Evolutionary conservation across 78 protist genomes (phyloP).

Genomic region (Dictyostelium purpureum): DNA sequence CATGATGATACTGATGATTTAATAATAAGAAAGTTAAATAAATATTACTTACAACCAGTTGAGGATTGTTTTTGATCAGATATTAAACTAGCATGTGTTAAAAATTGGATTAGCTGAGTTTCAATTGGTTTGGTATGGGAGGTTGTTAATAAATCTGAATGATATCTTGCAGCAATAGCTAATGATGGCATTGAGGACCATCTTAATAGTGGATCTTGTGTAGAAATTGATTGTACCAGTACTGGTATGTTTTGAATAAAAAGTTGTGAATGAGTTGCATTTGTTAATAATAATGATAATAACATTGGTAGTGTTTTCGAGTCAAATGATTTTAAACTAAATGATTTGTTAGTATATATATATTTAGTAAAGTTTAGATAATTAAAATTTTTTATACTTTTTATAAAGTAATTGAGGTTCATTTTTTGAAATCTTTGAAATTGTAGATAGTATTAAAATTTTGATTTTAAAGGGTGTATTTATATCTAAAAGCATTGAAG

Average conservation of each 20-base stretch:
- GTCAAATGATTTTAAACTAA: conserved; percentile 52
- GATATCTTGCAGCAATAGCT: conserved; percentile 9
- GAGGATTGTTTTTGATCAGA: conserved; percentile 52
- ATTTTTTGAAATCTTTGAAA: conserved; percentile 46
- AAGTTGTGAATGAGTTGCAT: neutral
- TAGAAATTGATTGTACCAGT: conserved; percentile 47
- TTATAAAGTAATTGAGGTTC: conserved; percentile 64
- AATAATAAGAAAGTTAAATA: neutral
- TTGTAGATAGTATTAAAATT: conserved; percentile 28
- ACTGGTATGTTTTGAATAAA: conserved; percentile 15
- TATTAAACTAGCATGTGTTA: conserved; percentile 54
- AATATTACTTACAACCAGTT: conserved; percentile 37
- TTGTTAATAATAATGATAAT: conserved; percentile 30
- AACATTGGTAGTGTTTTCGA: conserved; percentile 18
- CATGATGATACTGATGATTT: neutral
- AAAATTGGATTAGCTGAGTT: conserved; percentile 47
- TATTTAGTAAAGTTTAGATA: neutral
- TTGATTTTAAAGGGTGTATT: conserved; percentile 56
- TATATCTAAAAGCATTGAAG: conserved; percentile 34
- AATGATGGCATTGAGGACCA: conserved; percentile 44
- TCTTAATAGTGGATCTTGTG: conserved; percentile 59
- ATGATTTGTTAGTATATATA: neutral
- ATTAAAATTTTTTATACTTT: neutral
- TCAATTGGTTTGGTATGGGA: conserved; percentile 59
- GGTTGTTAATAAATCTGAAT: neutral